Percentiles rank a stretch among this genome's conserved stretches.
These are phyloP conservation scores for Claviceps monticola DNA, from an alignment of 2,329 filamentous ascomycete genomes.

Conservation along the genomic window DNA sequence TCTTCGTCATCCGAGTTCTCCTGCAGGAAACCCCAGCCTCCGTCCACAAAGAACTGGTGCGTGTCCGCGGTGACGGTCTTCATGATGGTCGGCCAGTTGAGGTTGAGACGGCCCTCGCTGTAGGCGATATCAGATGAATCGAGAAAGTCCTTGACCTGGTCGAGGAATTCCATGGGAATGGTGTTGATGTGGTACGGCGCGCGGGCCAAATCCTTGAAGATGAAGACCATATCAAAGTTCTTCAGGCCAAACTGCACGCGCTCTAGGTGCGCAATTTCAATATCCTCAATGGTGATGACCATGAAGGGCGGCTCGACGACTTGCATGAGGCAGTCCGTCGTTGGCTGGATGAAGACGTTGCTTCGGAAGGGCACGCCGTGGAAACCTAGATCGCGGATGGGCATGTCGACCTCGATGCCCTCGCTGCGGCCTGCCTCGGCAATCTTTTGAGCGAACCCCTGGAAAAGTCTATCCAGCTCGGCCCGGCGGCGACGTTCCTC, in stretches of 20 bases:
- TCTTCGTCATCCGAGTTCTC: conserved; percentile 80
- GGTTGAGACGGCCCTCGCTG: conserved; percentile 86
- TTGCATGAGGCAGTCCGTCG: conserved; percentile 92
- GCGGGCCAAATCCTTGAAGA: conserved; percentile 95
- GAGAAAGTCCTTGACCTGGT: conserved; percentile 94
- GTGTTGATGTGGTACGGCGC: conserved; percentile 91
- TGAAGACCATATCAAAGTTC: conserved; percentile 97
- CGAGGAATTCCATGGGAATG: conserved; percentile 87
- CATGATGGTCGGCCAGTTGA: conserved; percentile 99
- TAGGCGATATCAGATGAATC: conserved; percentile 92
- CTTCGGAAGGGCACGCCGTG: conserved; percentile 91
- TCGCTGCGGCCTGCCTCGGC: conserved; percentile 88
- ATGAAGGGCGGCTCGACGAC: conserved; percentile 94
- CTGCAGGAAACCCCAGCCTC: conserved; percentile 86
- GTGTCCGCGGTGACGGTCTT: conserved; percentile 93
- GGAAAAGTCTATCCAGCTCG: conserved; percentile 92
- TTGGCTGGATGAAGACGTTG: conserved; percentile 90
- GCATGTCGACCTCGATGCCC: conserved; percentile 86
- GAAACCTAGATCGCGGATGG: conserved; percentile 92
- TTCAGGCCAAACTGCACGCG: conserved; percentile 93
- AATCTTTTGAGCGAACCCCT: conserved; percentile 93
- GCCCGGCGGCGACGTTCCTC: conserved; percentile 83
- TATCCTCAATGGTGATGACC: conserved; percentile 87
- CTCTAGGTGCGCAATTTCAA: conserved; percentile 91
- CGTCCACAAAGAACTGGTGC: conserved; percentile 88